A percentile compares a stretch with the other conserved stretches of the same genome.
Conservation (phyloP, 2,329 filamentous ascomycete genomes). For the Colletotrichum cuscutae region DNA sequence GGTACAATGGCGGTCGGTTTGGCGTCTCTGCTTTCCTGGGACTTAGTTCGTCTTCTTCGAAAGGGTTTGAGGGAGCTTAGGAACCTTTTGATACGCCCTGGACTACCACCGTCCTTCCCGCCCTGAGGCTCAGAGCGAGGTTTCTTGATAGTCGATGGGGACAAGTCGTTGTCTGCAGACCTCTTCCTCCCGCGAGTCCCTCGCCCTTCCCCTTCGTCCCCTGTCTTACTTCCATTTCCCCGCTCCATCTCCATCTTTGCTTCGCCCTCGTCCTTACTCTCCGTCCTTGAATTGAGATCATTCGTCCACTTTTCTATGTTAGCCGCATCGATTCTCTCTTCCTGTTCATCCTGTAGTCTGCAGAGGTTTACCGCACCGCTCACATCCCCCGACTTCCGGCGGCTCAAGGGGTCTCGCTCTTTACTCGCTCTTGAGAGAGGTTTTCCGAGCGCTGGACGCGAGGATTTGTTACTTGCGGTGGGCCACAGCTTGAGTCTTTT, state of each 20-base stretch:
- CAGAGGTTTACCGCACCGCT: constrained; percentile 1
- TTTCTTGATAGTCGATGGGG: neutral
- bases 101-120: neutral
- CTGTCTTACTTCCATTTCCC: neutral
- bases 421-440: neutral
- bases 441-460: neutral
- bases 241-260: neutral
- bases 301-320: neutral
- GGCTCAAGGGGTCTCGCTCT: neutral
- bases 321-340: neutral
- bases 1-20: neutral
- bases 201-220: neutral
- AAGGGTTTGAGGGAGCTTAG: neutral
- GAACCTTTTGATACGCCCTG: neutral
- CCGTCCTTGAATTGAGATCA: neutral
- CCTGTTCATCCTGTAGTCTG: constrained; percentile 9
- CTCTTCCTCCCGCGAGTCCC: neutral
- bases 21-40: neutral
- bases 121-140: neutral
- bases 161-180: neutral
- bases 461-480: neutral
- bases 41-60: neutral
- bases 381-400: constrained; percentile 4
- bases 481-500: constrained; percentile 3
- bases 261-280: neutral